Base-by-base conservation (phyloP, 1,139 yeast genomes). In the Kodamaea arcana region DNA sequence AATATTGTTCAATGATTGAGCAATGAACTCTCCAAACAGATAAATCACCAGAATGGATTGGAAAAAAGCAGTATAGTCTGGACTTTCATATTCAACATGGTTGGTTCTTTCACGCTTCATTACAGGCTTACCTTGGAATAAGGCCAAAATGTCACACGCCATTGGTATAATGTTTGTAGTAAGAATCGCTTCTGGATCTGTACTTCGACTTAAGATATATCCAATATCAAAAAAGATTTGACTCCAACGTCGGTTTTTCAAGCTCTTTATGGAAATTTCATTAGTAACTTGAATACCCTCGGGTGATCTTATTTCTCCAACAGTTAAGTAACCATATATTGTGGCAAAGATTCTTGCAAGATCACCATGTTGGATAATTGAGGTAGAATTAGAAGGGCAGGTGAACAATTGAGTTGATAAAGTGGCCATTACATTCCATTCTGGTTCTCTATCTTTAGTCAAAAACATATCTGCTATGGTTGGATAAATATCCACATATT, bases 11-110 rank as follows among this genome's bases (percentile, higher is more conserved):
- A 73, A 58, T 31, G 77, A 68, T 34, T 74, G 78, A 2, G 84
- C 78, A 20, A 75, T 60, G 30, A 62, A 65, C 40, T 80, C 85
- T 0, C 79, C 72, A 48, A 81, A 74, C 36, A 81, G 81, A 15
- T 81, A 76, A 4, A 83, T 72, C 8, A 80, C 81, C 52, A 79
- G 85, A 43, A 83, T 78, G 22, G 88, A 80, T 44, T 84, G 85
- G 57, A 86, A 86, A 50, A 78, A 86, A 0, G 85, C 76, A 0
- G 92, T 80, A 69, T 92, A 90, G 35, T 84, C 88, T 15, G 86
- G 87, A 30, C 81, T 81, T 52, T 92, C 98, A 52, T 84, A 92
- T 52, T 90, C 97, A 10, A 92, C 87, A 55, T 92, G 98, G 39
- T 78, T 80, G 11, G 74, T 69, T n/a, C 78, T 76, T 51, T 87